Evolutionary conservation across 345 rosid genomes (phyloP).

Genomic region (Lepidium didymum): DNA sequence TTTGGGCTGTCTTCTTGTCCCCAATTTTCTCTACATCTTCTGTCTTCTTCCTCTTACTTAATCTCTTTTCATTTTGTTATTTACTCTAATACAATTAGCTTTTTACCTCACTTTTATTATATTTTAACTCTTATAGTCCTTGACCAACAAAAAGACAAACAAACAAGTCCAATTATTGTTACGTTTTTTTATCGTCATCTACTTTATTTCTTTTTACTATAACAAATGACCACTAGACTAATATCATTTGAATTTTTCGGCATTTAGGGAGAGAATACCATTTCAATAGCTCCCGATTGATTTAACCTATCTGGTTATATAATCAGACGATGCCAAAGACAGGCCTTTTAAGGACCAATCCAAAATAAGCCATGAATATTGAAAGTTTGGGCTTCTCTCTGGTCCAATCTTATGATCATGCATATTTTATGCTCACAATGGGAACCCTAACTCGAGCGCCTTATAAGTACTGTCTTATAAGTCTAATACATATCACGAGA

Average conservation of each 20-base stretch:
- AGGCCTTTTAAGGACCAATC: neutral
- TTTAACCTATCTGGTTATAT: neutral
- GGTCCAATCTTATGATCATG: neutral
- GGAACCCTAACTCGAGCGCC: too few relatives aligned
- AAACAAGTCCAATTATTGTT: constrained; percentile 6
- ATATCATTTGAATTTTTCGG: neutral
- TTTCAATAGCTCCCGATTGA: neutral
- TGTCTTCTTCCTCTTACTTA: constrained; percentile 29
- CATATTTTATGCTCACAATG: neutral
- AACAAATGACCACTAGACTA: neutral
- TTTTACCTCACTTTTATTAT: constrained; percentile 8
- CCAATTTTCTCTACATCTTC: constrained; percentile 25
- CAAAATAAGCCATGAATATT: neutral
- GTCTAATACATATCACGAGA: neutral
- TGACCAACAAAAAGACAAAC: constrained; percentile 17
- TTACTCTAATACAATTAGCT: neutral
- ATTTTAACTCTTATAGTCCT: constrained; percentile 3
- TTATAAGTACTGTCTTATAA: too few relatives aligned
- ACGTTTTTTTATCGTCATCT: neutral
- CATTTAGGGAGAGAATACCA: neutral
- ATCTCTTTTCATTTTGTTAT: constrained; percentile 9
- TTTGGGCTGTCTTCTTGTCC: constrained; percentile 33
- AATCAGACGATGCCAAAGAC: neutral
- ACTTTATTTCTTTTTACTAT: neutral
- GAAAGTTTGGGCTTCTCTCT: neutral